Evolutionary conservation across 129 eudicot species (phyloP), one percentile per base, ranked within the genome.

Genomic region (Artemisia tridentata): DNA sequence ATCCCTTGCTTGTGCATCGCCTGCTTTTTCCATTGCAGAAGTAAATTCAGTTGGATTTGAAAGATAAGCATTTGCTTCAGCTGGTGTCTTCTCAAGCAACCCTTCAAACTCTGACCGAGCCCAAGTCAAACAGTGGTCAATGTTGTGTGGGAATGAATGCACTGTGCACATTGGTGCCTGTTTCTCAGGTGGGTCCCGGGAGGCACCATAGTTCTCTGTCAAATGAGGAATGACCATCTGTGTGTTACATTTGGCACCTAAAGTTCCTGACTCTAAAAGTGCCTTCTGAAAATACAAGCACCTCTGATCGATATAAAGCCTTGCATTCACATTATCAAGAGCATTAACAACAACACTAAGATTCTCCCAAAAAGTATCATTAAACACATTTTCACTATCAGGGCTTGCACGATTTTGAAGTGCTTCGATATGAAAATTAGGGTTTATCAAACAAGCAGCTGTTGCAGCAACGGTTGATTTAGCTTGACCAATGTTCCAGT

Each of bases 401-500:
- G 98, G 86, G 82, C 86, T 80, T 49, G 88, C 98, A 71, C 96
- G 98, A 55, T 92, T 92, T 65, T 92, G 98, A 71, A 92, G 84
- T 19, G 98, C 98, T 81, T 88, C 98, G 51, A 92, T 70, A 72
- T 59, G 76, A 58, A 92, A 78, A 27, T 67, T 67, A 38, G 98
- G 88, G 77, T 92, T 92, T 55, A 92, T 92, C 63, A 80, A 78
- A 38, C 84, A 54, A 29, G 98, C 96, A 25, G 96, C 96, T 17
- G 91, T 75, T 15, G 95, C 95, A 83, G 98, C 98, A 81, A 92
- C 98, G 2, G 98, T 92, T 56, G 98, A 92, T 72, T 92, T 92
- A 55, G 98, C 98, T 81, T 88, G 98, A 64, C 98, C 96, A 67
- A 92, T 92, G 74, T 92, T 92, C 98, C 96, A 92, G 59, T 92